These are phyloP conservation scores for Pseudocercospora fijiensis DNA, from an alignment of 2,329 filamentous ascomycete species.

Conservation along the genomic window DNA sequence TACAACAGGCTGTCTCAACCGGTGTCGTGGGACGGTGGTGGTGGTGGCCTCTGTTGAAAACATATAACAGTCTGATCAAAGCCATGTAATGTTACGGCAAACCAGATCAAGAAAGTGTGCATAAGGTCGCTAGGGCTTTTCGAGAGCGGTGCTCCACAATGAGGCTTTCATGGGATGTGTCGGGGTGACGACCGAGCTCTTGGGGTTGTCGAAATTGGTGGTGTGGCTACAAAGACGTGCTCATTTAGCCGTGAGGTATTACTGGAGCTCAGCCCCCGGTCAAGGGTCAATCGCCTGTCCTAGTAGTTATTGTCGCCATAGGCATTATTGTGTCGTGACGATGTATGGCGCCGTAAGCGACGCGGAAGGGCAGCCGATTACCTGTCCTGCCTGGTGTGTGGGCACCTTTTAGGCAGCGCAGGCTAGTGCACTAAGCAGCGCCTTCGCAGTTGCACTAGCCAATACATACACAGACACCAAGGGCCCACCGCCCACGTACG, in stretches of 20 bases:
- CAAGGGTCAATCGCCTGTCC: conserved; percentile 12
- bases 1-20: conserved; percentile 35
- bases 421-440: conserved; percentile 8
- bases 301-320: conserved; percentile 11
- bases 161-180: conserved; percentile 18
- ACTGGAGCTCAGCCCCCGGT: conserved; percentile 14
- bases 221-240: conserved; percentile 18
- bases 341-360: conserved; percentile 17
- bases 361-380: conserved; percentile 16
- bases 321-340: conserved; percentile 9
- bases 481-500: conserved; percentile 17
- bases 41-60: conserved; percentile 25
- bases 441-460: conserved; percentile 11
- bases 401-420: conserved; percentile 1
- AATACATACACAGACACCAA: conserved; percentile 17
- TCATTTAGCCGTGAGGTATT: conserved; percentile 9
- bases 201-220: conserved; percentile 16
- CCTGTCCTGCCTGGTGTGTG: too few relatives aligned
- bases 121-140: conserved; percentile 19
- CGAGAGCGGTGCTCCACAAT: conserved; percentile 22
- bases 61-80: conserved; percentile 28
- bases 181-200: conserved; percentile 15
- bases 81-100: conserved; percentile 19
- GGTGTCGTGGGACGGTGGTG: conserved; percentile 28
- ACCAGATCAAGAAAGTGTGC: conserved; percentile 23